A percentile compares a stretch with the other conserved stretches of the same genome.
phyloP scores from a whole-genome alignment of 345 rosid genomes.

The Eucalyptus tenuipes region DNA sequence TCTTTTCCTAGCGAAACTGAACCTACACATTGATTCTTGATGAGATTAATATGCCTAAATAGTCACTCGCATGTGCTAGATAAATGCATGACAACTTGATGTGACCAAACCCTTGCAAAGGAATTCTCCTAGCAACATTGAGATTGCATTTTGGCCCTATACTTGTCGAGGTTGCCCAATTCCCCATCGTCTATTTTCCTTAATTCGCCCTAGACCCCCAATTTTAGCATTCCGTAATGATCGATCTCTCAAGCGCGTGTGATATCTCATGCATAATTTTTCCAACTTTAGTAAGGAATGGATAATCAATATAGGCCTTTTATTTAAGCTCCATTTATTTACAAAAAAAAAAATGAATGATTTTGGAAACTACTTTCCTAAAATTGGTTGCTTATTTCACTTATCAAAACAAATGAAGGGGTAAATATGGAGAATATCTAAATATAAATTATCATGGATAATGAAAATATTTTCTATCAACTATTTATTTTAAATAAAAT shows the following conservation, averaged over 20 bases:
- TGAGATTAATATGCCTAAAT: neutral
- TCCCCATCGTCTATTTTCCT: neutral
- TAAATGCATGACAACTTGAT: neutral
- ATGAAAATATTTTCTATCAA: neutral
- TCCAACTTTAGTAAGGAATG: neutral
- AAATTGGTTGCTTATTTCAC: accelerated
- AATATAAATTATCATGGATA: too few relatives aligned
- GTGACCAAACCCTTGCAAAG: neutral
- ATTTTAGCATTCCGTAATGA: accelerated
- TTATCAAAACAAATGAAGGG: accelerated
- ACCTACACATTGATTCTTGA: neutral
- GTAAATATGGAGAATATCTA: neutral
- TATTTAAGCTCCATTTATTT: too few relatives aligned
- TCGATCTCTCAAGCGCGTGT: accelerated
- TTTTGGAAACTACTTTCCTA: accelerated
- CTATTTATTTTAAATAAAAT: accelerated
- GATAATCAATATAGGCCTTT: neutral
- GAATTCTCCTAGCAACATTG: neutral
- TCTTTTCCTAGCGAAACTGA: neutral
- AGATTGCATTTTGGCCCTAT: neutral
- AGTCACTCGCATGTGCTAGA: neutral
- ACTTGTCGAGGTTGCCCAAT: accelerated
- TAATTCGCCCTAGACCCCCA: neutral
- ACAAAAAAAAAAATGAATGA: neutral
- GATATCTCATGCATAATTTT: neutral